Evolutionary conservation across 2,329 filamentous ascomycete species (phyloP).

Genomic region (Aspergillus niger): DNA sequence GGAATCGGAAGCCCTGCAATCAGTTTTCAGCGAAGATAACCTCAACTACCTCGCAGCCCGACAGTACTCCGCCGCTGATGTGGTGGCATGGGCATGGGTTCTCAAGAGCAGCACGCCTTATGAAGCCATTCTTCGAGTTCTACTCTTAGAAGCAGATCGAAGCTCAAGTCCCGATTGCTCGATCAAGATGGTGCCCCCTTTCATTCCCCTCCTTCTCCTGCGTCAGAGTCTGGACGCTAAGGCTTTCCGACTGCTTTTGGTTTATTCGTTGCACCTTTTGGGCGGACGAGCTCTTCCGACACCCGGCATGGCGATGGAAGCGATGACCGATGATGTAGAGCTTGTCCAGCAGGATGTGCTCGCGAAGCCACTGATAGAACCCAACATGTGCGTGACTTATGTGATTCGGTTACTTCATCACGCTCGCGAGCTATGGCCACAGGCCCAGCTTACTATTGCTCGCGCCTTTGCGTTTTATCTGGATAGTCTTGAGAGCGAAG

Average conservation of each 20-base stretch:
- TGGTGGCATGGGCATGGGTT: conserved; percentile 52
- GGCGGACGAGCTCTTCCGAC: conserved; percentile 27
- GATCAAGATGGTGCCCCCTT: conserved; percentile 42
- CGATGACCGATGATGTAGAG: conserved; percentile 1
- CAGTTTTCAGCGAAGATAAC: conserved; percentile 35
- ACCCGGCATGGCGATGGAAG: not conserved
- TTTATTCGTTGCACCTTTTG: conserved; percentile 40
- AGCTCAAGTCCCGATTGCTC: conserved; percentile 5
- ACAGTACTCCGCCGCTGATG: conserved; percentile 42
- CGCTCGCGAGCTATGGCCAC: conserved; percentile 53
- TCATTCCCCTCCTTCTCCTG: conserved; percentile 52
- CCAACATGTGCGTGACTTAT: conserved; percentile 41
- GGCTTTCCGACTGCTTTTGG: conserved; percentile 47
- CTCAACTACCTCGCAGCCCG: conserved; percentile 33
- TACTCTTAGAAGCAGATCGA: conserved; percentile 31
- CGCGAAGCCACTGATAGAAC: conserved; percentile 23
- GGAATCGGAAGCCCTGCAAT: conserved; percentile 29
- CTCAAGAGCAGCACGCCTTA: conserved; percentile 40
- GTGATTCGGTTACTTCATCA: conserved; percentile 53
- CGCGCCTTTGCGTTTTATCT: conserved; percentile 42
- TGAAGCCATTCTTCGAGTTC: conserved; percentile 41
- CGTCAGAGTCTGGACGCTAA: conserved; percentile 43
- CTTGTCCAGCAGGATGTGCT: conserved; percentile 2
- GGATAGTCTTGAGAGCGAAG: conserved; percentile 15
- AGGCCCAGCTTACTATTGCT: conserved; percentile 46